Evolutionary conservation across 768 basidiomycete species (phyloP).

Genomic region (Clathrus columnatus): DNA sequence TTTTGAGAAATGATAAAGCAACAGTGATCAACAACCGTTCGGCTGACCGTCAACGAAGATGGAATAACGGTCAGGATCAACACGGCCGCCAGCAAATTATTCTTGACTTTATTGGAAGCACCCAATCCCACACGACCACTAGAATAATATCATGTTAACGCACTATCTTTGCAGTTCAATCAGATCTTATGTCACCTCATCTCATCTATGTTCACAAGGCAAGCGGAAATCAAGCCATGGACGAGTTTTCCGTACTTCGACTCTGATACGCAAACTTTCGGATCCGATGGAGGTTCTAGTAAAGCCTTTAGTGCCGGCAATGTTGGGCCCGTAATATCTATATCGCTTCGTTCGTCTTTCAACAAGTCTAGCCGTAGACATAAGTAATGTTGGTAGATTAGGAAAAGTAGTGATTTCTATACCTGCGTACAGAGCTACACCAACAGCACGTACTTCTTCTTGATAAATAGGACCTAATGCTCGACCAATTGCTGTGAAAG

Average conservation of each 20-base stretch:
- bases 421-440: conserved; percentile 75
- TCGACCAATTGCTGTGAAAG: conserved; percentile 50
- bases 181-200: conserved; percentile 58
- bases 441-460: conserved; percentile 74
- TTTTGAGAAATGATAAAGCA: conserved; percentile 82
- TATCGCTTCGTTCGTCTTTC: conserved; percentile 73
- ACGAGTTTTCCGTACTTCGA: conserved; percentile 52
- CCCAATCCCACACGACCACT: conserved; percentile 76
- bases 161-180: not conserved
- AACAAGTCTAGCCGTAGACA: conserved; percentile 48
- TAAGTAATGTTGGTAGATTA: conserved; percentile 7
- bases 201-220: conserved; percentile 79
- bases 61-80: conserved; percentile 79
- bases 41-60: conserved; percentile 53
- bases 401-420: conserved; percentile 15
- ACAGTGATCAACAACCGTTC: conserved; percentile 70
- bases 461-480: conserved; percentile 45
- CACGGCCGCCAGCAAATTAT: conserved; percentile 79
- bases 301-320: conserved; percentile 73
- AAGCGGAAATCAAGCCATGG: conserved; percentile 79
- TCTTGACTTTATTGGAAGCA: conserved; percentile 78
- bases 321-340: conserved; percentile 73
- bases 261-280: conserved; percentile 29
- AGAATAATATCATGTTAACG: conserved; percentile 10
- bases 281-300: conserved; percentile 42